Conservation (phyloP, 2,329 filamentous ascomycete species). For the Graphilbum fragrans region DNA sequence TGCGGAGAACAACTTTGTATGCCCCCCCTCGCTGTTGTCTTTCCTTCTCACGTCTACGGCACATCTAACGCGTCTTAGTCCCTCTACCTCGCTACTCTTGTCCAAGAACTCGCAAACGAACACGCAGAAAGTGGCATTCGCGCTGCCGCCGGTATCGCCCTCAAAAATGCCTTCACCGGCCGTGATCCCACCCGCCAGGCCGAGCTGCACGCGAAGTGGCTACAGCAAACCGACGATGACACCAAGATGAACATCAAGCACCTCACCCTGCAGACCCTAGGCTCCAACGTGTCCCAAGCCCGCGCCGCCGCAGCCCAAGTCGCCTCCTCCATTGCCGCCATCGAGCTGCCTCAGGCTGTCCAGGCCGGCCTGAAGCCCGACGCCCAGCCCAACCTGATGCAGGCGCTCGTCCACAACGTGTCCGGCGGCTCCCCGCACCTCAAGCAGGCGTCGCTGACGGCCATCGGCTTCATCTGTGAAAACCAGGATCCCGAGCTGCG, state of each 20-base stretch:
- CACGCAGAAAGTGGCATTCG: constrained; percentile 71
- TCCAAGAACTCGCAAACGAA: constrained; percentile 89
- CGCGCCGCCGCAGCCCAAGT: constrained; percentile 89
- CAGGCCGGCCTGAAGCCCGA: constrained; percentile 38
- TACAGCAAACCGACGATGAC: constrained; percentile 65
- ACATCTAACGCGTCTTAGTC: constrained; percentile 42
- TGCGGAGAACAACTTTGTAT: constrained; percentile 89
- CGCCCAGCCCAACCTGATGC: constrained; percentile 61
- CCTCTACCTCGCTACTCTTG: constrained; percentile 83
- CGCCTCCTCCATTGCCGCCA: constrained; percentile 84
- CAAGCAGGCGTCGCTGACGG: constrained; percentile 87
- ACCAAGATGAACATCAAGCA: constrained; percentile 84
- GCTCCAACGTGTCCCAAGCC: constrained; percentile 67
- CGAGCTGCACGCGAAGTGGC: constrained; percentile 89
- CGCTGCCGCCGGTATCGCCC: constrained; percentile 85
- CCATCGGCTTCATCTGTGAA: constrained; percentile 98
- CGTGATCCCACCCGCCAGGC: constrained; percentile 80
- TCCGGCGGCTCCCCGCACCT: constrained; percentile 74
- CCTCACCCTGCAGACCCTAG: constrained; percentile 77
- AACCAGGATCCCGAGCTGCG: constrained; percentile 82
- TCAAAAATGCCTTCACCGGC: constrained; percentile 97
- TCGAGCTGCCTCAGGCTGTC: constrained; percentile 86
- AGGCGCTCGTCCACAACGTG: constrained; percentile 80
- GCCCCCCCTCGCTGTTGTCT: neutral
- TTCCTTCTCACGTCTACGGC: neutral